These are phyloP conservation scores for Santalum album DNA, from an alignment of 164 flowering plant species.

Conservation along the genomic window DNA sequence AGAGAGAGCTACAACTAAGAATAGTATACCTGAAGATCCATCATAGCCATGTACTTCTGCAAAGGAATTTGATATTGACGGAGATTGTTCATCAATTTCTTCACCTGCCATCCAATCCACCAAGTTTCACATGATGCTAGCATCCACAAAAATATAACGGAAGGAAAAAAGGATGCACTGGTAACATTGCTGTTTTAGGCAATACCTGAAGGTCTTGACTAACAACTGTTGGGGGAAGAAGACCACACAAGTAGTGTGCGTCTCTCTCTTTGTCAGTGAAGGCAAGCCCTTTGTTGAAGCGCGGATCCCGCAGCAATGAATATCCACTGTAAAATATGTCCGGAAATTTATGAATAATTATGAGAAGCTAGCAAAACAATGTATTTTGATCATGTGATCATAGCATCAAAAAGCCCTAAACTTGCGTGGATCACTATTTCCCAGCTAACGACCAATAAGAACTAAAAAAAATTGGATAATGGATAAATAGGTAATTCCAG, in stretches of 20 bases:
- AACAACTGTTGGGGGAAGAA: constrained; percentile 38
- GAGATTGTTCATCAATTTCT: constrained; percentile 9
- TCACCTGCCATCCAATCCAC: neutral
- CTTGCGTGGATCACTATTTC: too few species aligned
- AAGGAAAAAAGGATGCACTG: too few species aligned
- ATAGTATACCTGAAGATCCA: constrained; percentile 23
- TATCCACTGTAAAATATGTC: too few species aligned
- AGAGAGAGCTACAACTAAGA: too few species aligned
- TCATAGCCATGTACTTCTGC: constrained; percentile 28
- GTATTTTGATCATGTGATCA: too few species aligned
- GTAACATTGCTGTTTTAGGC: neutral
- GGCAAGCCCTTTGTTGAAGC: constrained; percentile 50
- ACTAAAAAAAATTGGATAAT: too few species aligned
- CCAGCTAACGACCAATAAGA: too few species aligned
- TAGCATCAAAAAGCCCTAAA: too few species aligned
- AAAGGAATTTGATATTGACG: constrained; percentile 24
- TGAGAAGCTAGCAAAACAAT: neutral
- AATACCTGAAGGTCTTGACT: constrained; percentile 45
- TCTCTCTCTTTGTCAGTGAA: constrained; percentile 46
- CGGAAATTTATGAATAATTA: too few species aligned
- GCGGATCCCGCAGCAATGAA: constrained; percentile 46
- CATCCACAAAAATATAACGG: neutral
- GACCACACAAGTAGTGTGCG: constrained; percentile 44
- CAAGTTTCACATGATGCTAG: neutral
- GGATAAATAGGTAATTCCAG: too few species aligned